Conservation (phyloP, 1,284 basidiomycete genomes). For the Trichosporon sp. region DNA sequence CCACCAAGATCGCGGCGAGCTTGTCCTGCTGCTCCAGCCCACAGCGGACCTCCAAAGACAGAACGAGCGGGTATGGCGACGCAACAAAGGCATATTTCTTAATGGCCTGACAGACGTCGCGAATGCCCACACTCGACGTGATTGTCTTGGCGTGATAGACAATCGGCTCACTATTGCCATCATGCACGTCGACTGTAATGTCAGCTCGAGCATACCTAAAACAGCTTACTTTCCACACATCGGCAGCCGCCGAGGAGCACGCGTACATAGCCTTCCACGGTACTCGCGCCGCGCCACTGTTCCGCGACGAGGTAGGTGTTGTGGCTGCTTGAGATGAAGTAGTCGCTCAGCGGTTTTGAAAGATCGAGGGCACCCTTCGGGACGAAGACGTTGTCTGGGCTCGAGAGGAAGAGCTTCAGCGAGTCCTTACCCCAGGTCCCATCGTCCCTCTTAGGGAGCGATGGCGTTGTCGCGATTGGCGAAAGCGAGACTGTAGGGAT, state of each 20-base stretch:
- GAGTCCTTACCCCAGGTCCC: constrained; percentile 27
- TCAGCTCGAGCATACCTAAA: background rate
- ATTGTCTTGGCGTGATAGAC: constrained; percentile 90
- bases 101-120: constrained; percentile 81
- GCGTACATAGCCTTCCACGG: constrained; percentile 91
- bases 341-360: constrained; percentile 77
- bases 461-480: background rate
- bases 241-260: constrained; percentile 85
- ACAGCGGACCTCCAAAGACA: constrained; percentile 92
- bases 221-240: constrained; percentile 74
- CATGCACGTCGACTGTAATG: constrained; percentile 81
- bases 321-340: constrained; percentile 90
- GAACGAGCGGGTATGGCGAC: constrained; percentile 89
- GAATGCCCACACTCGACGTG: constrained; percentile 76
- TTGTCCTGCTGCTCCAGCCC: constrained; percentile 72
- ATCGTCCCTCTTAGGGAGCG: background rate
- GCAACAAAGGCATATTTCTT: constrained; percentile 87
- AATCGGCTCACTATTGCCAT: constrained; percentile 75
- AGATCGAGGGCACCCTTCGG: constrained; percentile 58
- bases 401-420: constrained; percentile 60
- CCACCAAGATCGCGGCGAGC: constrained; percentile 70
- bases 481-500: background rate
- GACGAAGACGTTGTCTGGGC: constrained; percentile 58
- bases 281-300: constrained; percentile 88
- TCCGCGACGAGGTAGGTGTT: constrained; percentile 96